phyloP scores from a whole-genome alignment of 169 alveolate species.

The Miamiensis avidus region DNA sequence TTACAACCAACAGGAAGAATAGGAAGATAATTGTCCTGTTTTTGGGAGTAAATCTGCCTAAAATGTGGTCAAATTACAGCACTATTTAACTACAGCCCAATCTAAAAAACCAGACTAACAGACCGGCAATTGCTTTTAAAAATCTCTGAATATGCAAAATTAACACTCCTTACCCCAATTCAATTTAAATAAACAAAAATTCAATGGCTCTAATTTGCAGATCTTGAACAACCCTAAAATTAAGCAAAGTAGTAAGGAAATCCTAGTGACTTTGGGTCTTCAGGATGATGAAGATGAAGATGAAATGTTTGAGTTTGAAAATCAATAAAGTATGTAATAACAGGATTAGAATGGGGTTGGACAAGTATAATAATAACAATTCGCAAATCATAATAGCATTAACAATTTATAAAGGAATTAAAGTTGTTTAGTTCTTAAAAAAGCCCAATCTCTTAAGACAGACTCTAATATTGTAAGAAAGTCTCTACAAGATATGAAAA shows the following conservation, averaged over 20 bases:
- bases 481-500: neutral
- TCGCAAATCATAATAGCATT: neutral
- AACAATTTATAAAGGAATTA: neutral
- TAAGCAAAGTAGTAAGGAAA: neutral
- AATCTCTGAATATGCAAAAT: too few relatives aligned
- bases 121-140: too few relatives aligned
- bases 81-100: too few relatives aligned
- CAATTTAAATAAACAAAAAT: constrained; percentile 7
- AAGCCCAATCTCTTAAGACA: neutral
- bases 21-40: too few relatives aligned
- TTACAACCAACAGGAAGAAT: too few relatives aligned
- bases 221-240: constrained; percentile 5
- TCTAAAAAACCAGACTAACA: too few relatives aligned
- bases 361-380: neutral
- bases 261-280: neutral
- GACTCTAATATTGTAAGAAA: constrained; percentile 18
- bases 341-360: neutral
- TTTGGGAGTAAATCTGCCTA: too few relatives aligned
- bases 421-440: neutral
- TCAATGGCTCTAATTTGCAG: constrained; percentile 2
- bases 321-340: neutral
- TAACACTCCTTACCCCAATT: too few relatives aligned
- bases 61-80: too few relatives aligned
- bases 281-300: constrained; percentile 11
- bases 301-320: neutral